phyloP scores from a whole-genome alignment of 2,329 filamentous ascomycete species.

The Akanthomyces lecanii region DNA sequence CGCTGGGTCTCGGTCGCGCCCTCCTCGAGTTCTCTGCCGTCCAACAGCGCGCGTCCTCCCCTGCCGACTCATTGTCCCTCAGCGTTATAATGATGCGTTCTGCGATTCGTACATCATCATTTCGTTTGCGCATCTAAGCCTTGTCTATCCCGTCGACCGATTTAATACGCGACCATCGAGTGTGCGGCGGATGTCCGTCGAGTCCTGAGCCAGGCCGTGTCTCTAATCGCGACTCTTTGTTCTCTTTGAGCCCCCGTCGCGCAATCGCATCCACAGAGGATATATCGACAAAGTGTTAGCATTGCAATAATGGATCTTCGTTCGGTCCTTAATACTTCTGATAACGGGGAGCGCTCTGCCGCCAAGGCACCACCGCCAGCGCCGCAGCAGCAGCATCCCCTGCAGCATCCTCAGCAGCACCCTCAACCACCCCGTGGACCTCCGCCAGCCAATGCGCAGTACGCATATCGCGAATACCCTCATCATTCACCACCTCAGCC shows the following conservation, averaged over 20 bases:
- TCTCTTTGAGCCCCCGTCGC: constrained; percentile 18
- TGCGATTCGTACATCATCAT: constrained; percentile 6
- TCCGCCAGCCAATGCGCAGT: constrained; percentile 39
- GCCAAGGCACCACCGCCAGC: constrained; percentile 30
- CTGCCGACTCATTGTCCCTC: constrained; percentile 1
- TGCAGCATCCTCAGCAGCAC: constrained; percentile 40
- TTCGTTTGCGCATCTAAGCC: constrained; percentile 8
- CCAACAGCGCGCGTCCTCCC: constrained; percentile 9
- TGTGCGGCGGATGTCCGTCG: constrained; percentile 3
- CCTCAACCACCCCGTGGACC: constrained; percentile 33
- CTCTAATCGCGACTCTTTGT: constrained; percentile 16
- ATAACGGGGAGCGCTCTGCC: constrained; percentile 38
- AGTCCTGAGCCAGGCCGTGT: constrained; percentile 1
- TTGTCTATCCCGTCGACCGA: not conserved
- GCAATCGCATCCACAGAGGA: constrained; percentile 14
- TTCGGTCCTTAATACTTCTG: constrained; percentile 52
- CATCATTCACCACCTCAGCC: constrained; percentile 44
- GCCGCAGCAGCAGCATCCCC: constrained; percentile 19
- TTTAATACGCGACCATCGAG: not conserved
- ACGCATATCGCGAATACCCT: constrained; percentile 49
- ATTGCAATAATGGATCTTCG: constrained; percentile 44
- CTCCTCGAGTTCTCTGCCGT: not conserved
- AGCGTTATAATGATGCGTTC: constrained; percentile 6
- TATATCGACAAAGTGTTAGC: not conserved
- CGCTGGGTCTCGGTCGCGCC: constrained; percentile 1